phyloP scores from a whole-genome alignment of 192 early-diverging fungal genomes.

The Cladochytrium replicatum region DNA sequence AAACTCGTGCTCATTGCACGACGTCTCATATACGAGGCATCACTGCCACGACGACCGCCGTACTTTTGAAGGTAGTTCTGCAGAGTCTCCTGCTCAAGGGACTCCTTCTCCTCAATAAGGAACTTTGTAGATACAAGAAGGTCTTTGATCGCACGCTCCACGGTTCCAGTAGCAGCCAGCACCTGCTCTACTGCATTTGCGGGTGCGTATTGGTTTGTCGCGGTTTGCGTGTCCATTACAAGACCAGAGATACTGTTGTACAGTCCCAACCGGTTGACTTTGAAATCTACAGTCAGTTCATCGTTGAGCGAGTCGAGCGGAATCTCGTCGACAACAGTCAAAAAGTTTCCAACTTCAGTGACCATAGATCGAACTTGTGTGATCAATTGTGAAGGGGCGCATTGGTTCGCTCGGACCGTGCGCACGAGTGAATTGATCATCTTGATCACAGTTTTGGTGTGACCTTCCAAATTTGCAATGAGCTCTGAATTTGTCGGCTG shows the following conservation, averaged over 20 bases:
- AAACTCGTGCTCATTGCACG: too few species aligned
- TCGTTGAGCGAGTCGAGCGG: slow-evolving; percentile 30
- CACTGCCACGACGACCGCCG: too few species aligned
- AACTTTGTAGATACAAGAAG: slow-evolving; percentile 47
- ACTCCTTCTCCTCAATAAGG: slow-evolving; percentile 48
- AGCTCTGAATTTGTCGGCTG: slow-evolving; percentile 30
- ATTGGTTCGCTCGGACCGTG: slow-evolving; percentile 10
- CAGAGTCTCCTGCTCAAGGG: slow-evolving; percentile 31
- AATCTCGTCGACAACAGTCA: slow-evolving; percentile 40
- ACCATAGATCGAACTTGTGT: slow-evolving; percentile 27
- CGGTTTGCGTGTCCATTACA: slow-evolving; percentile 47
- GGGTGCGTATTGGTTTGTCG: slow-evolving; percentile 42
- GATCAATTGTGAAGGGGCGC: slow-evolving; percentile 11
- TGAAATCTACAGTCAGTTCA: slow-evolving; percentile 41
- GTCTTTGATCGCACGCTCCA: slow-evolving; percentile 46
- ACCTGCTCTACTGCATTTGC: slow-evolving; percentile 45
- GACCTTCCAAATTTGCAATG: slow-evolving; percentile 25
- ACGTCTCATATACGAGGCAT: too few species aligned
- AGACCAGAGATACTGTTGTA: slow-evolving; percentile 56
- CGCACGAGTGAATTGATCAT: slow-evolving; percentile 13
- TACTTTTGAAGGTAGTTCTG: slow-evolving; percentile 2
- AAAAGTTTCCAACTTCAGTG: slow-evolving; percentile 42
- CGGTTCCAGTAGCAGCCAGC: slow-evolving; percentile 32
- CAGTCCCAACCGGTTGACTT: slow-evolving; percentile 46
- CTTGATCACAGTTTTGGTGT: slow-evolving; percentile 9